Base-by-base conservation (phyloP, 768 basidiomycete genomes). In the Leccinum imitatum region DNA sequence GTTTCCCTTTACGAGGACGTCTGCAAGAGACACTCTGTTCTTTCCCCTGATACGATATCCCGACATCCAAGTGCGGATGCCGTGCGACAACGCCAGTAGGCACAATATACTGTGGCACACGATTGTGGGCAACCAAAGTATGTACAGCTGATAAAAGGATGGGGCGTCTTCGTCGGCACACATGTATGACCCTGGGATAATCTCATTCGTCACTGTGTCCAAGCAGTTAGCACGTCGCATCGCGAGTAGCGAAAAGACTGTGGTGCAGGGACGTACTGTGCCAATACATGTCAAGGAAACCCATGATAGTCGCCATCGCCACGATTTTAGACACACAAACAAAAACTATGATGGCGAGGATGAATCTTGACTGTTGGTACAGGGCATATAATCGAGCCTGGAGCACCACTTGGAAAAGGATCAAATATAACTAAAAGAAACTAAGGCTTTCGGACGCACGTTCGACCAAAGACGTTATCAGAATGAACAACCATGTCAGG, bases 81-180 rank as follows among this genome's bases (percentile, higher is more conserved):
- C 44, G 13, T 46, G 23, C 54, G 44, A 60, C 35, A 56, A 39
- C 5, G 61, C 58, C 11, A 64, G 50, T 44, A 55, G 17, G 21
- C 61, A 64, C 7, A 64, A 50, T 1, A 48, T 1, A 3, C 58
- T 37, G 14, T 64, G 56, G 33, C 39, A 55, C 25, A 55, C 15
- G 35, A 64, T 54, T n/a, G 57, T 37, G 6, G 61, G 61, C 30
- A 63, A 6, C 63, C 63, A 63, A 3, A 64, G 21, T 8, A 57
- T 39, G 21, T 57, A 64, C 4, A 46, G 25, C 14, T 47, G 57
- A 8, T 25, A 59, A 57, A 57, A 59, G 3, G 50, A 17, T 17
- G 61, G 53, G 1, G 10, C 50, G 0, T 14, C 15, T 10, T 21
- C 19, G 37, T 54, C 44, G 10, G 56, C 35, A 21, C 63, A 64